Evolutionary conservation across 768 basidiomycete species (phyloP), one percentile per base, ranked within the genome.

Genomic region (Fomitopsis pulvina): DNA sequence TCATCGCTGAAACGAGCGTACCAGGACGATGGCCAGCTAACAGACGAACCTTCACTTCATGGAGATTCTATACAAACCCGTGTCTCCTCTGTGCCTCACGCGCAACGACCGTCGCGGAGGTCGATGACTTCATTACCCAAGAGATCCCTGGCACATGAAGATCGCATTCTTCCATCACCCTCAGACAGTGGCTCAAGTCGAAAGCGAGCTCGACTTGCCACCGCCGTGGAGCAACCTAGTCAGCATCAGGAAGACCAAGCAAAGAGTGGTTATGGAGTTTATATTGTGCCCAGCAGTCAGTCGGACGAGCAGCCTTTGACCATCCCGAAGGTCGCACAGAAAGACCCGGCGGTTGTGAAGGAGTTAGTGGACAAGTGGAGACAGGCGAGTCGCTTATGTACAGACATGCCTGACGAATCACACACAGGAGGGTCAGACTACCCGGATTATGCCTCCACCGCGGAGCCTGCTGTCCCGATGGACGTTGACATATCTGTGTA

Each of bases 241-340:
- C 14, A 16, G 18, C 34, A 16, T 5, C 34, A 12, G 14, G 34
- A 16, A 16, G 18, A 37, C 14, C 34, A 16, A 4, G 14, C 34
- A 4, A 12, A 37, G 14, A 18, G 5, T 37, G 18, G 14, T 16
- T 60, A 59, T 49, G 60, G 63, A 38, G 60, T 62, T 22, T 66
- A 71, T 26, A 59, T 78, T 18, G 69, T 85, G 7, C 80, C 78
- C 20, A 84, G 80, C 41, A 85, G 83, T 55, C 79, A 83, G 61
- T 83, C 81, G 42, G 80, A 83, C 53, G 85, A 85, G 60, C 67
- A 73, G 41, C 83, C 85, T 54, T 66, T 83, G 42, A 63, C 61
- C 39, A 47, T 70, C 7, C 67, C 68, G n/a, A 57, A 55, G 34
- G 30, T 61, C 22, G 47, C 51, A 2, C 50, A 51, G 4, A 60